phyloP scores from a whole-genome alignment of 495 filamentous ascomycete species.

The Bryoglossum gracile region DNA sequence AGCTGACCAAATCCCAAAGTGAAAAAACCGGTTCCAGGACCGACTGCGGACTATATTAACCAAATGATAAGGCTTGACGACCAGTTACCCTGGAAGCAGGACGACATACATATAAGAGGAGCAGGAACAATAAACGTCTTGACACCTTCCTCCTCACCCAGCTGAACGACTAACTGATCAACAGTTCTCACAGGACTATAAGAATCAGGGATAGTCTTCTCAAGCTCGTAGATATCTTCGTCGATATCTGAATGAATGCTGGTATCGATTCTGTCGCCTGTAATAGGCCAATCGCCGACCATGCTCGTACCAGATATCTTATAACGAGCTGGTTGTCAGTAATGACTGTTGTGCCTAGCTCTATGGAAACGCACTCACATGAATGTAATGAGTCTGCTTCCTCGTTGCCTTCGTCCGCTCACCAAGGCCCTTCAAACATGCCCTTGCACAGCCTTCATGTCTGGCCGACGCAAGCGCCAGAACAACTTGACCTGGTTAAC shows the following conservation, averaged over 20 bases:
- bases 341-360: too few relatives aligned
- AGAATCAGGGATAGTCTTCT: background rate
- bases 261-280: constrained; percentile 7
- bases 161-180: constrained; percentile 30
- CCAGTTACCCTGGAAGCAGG: background rate
- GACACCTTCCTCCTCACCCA: constrained; percentile 32
- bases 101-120: constrained; percentile 36
- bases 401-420: constrained; percentile 29
- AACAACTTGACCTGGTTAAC: constrained; percentile 22
- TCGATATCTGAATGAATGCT: constrained; percentile 10
- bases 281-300: constrained; percentile 37
- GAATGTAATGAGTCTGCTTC: constrained; percentile 28
- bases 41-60: constrained; percentile 14
- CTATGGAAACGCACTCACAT: constrained; percentile 22
- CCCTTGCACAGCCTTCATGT: constrained; percentile 26
- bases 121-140: constrained; percentile 41
- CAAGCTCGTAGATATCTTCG: constrained; percentile 10
- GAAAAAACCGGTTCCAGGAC: constrained; percentile 37
- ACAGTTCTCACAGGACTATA: constrained; percentile 14
- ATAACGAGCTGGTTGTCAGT: too few relatives aligned
- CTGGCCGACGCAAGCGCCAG: constrained; percentile 32
- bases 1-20: constrained; percentile 36
- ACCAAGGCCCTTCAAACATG: constrained; percentile 31
- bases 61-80: background rate
- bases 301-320: constrained; percentile 36